phyloP scores from a whole-genome alignment of 495 filamentous ascomycete genomes.

The Tuber microsphaerosporum region DNA sequence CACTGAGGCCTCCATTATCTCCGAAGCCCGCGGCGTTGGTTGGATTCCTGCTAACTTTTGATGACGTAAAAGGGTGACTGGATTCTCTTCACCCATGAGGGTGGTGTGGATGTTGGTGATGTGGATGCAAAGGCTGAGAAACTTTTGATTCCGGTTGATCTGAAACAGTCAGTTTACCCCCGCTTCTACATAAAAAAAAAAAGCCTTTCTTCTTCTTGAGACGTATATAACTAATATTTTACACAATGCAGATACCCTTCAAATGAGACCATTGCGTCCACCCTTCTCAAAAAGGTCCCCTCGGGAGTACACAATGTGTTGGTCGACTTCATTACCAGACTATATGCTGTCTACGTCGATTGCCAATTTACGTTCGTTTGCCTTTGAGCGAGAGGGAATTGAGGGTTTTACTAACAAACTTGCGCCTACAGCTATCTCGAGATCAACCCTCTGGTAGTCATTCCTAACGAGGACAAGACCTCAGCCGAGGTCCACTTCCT shows the following conservation, averaged over 20 bases:
- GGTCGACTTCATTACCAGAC: constrained; percentile 88
- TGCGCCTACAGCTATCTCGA: constrained; percentile 64
- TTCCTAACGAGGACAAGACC: constrained; percentile 84
- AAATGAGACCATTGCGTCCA: constrained; percentile 80
- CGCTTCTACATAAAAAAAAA: neutral
- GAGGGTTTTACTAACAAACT: constrained; percentile 5
- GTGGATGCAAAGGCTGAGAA: constrained; percentile 98
- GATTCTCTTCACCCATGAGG: constrained; percentile 99
- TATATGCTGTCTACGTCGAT: constrained; percentile 96
- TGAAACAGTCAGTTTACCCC: constrained; percentile 52
- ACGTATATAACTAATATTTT: constrained; percentile 11
- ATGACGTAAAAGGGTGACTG: constrained; percentile 71
- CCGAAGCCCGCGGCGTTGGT: constrained; percentile 2
- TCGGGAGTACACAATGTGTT: constrained; percentile 94
- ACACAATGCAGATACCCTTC: constrained; percentile 62
- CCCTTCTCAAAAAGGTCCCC: constrained; percentile 86
- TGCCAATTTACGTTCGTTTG: constrained; percentile 77
- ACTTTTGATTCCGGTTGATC: constrained; percentile 92
- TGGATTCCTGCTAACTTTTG: constrained; percentile 19
- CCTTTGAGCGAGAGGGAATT: neutral
- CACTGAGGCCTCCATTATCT: neutral
- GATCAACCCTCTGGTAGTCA: constrained; percentile 98
- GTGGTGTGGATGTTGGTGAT: constrained; percentile 99
- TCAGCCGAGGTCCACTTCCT: constrained; percentile 96
- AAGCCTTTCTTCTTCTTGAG: neutral